Evolutionary conservation across 2,329 filamentous ascomycete species (phyloP), one percentile per base, ranked within the genome.

Genomic region (Exophiala sp.): DNA sequence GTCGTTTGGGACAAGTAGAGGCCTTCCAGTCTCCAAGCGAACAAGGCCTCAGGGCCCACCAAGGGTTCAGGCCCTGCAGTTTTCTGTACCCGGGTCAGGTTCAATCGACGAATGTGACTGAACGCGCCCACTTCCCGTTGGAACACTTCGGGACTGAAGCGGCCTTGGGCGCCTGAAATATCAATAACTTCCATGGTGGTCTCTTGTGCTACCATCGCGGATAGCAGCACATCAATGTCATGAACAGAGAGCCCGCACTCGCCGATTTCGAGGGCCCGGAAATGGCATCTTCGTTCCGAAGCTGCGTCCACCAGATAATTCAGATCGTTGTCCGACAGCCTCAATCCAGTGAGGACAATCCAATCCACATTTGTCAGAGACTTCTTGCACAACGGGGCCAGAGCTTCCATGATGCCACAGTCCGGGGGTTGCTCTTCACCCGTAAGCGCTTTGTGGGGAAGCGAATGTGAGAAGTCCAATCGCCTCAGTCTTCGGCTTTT

Each of bases 341-440:
- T 78, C 57, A 88, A 85, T 10, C 84, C 84, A 56, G 83, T 88
- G 54, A 89, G 69, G 18, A 81, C 77, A 49, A 89, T 79, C 85
- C 86, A 89, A 65, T 87, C 83, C 14, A 88, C 81, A 62, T 84
- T 86, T 0, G 86, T 88, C 20, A 84, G 75, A 62, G 86, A 80
- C 57, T 81, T 79, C 58, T 82, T 82, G 68, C 84, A 87, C 5
- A 88, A 72, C 1, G 85, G 84, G 61, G 86, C 84, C 4, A 89
- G 73, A 2, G 85, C 86, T 65, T 87, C 84, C 14, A 86, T 82
- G 45, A 89, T 84, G 38, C 84, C 85, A 64, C 84, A 87, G 1
- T 85, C 85, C 5, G 80, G 76, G 6, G 79, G 77, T 60, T 78
- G 78, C 46, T 78, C 72, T 8, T 54, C 47, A 12, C 52, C 50